A percentile compares a stretch with the other conserved stretches of the same genome.
Conservation (phyloP, 2,329 filamentous ascomycete species). For the Nigrospora osmanthi region DNA sequence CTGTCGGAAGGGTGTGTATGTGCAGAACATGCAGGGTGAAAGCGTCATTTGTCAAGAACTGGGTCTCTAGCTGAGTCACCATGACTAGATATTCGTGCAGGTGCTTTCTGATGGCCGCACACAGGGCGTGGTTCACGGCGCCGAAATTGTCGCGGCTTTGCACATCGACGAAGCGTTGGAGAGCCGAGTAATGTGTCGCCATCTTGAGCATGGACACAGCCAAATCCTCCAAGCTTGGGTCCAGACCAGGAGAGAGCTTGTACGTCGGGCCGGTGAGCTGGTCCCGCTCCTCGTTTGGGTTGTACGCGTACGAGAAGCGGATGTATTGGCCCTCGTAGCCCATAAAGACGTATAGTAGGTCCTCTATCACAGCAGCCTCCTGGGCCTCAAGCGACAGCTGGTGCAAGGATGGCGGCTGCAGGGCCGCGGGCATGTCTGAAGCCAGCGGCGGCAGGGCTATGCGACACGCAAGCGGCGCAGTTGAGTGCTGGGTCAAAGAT, state of each 20-base stretch:
- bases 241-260: constrained; percentile 72
- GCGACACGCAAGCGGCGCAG: constrained; percentile 40
- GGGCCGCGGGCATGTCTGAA: constrained; percentile 58
- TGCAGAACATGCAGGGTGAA: constrained; percentile 94
- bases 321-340: constrained; percentile 98
- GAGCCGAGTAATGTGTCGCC: constrained; percentile 85
- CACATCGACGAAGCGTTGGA: constrained; percentile 90
- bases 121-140: constrained; percentile 89
- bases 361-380: constrained; percentile 81
- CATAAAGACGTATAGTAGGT: constrained; percentile 93
- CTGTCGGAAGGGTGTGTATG: constrained; percentile 81
- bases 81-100: constrained; percentile 91
- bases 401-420: constrained; percentile 61
- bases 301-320: constrained; percentile 73
- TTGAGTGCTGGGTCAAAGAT: constrained; percentile 58
- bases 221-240: constrained; percentile 85
- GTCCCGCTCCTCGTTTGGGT: constrained; percentile 79
- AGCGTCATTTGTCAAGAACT: constrained; percentile 77
- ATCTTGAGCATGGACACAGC: constrained; percentile 85
- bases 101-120: constrained; percentile 85
- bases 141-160: constrained; percentile 91
- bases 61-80: constrained; percentile 87
- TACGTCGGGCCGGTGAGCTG: constrained; percentile 77
- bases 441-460: constrained; percentile 65
- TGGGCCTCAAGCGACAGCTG: constrained; percentile 73